Base-by-base conservation (phyloP, 306 rosid genomes). In the Glycine soja region DNA sequence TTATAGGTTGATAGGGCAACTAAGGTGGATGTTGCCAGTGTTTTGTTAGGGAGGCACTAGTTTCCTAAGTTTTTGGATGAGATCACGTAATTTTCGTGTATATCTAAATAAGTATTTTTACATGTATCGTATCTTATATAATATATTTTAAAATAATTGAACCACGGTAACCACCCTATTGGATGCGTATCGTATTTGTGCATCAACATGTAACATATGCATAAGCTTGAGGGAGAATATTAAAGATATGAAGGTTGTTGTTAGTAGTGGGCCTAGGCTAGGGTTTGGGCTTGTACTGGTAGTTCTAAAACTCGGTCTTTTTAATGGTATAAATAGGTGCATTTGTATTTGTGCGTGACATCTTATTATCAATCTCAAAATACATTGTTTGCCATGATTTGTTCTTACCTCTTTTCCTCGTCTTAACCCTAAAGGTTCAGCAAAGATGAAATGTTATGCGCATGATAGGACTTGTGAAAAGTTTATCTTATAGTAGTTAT, bases 331-430 rank as follows among this genome's bases (percentile, higher is more conserved):
- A 16, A 67, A 10, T 59, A n/a, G 57, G 57, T 58, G 57, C 43
- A 74, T 43, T 74, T 43, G 4, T 58, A 16, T 7, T 16, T 16
- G 19, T 7, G 68, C 1, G 12, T 50, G 57, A 13, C 7, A 70
- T 47, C 57, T 46, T 47, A 68, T 19, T 19, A 70, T 19, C 24
- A 11, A 70, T 70, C 45, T 70, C 75, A 51, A 43, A 42, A 63
- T 45, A 50, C 59, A 8, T 14, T 30, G 7, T 7, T 30, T 36
- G 7, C 11, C 15, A 11, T 46, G 40, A 46, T 45, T 46, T 5
- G 15, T 69, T 45, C 32, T 10, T 69, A 8, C 8, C 8, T 15
- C 47, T 12, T 34, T 65, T 65, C 18, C 46, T 63, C 13, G 69
- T 11, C 46, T 65, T 14, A 65, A 38, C 24, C 12, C 47, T 62